Percentiles rank a stretch among this genome's conserved stretches.
Conservation (phyloP, 257 asterid species). For the Haberlea rhodopensis region DNA sequence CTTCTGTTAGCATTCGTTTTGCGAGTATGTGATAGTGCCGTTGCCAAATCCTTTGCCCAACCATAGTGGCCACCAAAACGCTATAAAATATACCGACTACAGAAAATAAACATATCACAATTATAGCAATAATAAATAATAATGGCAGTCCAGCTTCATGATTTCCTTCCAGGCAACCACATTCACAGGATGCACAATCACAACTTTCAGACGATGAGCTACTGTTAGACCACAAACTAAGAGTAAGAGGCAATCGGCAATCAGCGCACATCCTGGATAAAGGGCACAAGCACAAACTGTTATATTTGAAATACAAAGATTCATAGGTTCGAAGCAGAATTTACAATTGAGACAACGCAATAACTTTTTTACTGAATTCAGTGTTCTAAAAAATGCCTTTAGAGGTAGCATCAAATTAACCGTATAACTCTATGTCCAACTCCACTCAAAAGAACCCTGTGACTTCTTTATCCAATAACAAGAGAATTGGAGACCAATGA, state of each 20-base stretch:
- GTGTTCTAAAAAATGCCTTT: too few species aligned
- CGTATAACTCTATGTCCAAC: slow-evolving; percentile 10
- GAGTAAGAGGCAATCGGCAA: slow-evolving; percentile 94
- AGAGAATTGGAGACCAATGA: neutral
- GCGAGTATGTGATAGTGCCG: slow-evolving; percentile 96
- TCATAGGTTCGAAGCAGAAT: neutral
- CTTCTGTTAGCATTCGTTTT: slow-evolving; percentile 89
- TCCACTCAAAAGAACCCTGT: neutral
- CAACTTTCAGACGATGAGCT: slow-evolving; percentile 88
- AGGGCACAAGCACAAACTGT: slow-evolving; percentile 1
- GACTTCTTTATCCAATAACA: neutral
- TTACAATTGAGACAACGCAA: neutral
- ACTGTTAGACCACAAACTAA: slow-evolving; percentile 95
- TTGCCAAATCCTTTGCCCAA: slow-evolving; percentile 96
- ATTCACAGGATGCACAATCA: slow-evolving; percentile 75
- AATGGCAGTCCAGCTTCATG: slow-evolving; percentile 96
- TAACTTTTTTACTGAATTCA: neutral
- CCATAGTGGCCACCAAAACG: slow-evolving; percentile 89
- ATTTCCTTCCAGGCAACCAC: slow-evolving; percentile 93
- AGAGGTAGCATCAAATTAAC: too few species aligned
- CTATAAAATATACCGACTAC: slow-evolving; percentile 87
- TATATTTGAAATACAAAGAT: neutral
- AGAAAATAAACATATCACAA: slow-evolving; percentile 83
- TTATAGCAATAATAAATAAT: slow-evolving; percentile 61
- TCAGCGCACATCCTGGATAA: slow-evolving; percentile 80